Percentiles rank a stretch among this genome's conserved stretches.
These are phyloP conservation scores for Cubamyces lactineus DNA, from an alignment of 768 basidiomycete species.

Conservation along the genomic window DNA sequence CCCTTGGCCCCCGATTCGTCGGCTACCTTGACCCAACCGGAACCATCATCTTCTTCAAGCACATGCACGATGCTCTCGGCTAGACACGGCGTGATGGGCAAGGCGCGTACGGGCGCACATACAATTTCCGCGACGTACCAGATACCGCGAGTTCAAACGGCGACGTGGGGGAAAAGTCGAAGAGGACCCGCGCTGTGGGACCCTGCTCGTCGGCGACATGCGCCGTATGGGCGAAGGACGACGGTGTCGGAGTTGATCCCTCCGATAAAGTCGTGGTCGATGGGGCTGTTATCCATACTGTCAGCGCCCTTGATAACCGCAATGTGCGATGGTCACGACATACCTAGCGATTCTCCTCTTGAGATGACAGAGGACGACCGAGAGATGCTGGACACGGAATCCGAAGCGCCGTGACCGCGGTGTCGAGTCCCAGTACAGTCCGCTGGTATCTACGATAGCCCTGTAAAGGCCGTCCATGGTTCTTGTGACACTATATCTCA, in stretches of 20 bases:
- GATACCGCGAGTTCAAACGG: conserved; percentile 74
- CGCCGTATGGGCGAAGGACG: conserved; percentile 55
- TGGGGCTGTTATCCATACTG: not conserved
- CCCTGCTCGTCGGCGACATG: conserved; percentile 47
- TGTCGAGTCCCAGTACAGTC: conserved; percentile 51
- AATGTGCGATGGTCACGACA: not conserved
- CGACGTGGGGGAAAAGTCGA: conserved; percentile 74
- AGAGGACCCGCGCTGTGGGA: conserved; percentile 64
- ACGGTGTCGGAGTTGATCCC: conserved; percentile 47
- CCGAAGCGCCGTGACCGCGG: conserved; percentile 25
- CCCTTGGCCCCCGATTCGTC: conserved; percentile 63
- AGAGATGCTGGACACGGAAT: conserved; percentile 25
- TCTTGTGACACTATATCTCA: conserved; percentile 29
- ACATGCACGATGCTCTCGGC: conserved; percentile 69
- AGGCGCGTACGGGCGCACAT: not conserved
- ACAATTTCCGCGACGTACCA: conserved; percentile 44
- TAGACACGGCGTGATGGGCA: conserved; percentile 32
- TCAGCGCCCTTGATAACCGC: not conserved
- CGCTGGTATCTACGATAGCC: conserved; percentile 62
- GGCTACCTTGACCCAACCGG: conserved; percentile 82
- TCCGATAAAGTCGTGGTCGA: not conserved
- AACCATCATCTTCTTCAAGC: conserved; percentile 81
- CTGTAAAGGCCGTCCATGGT: not conserved
- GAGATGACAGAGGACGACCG: conserved; percentile 41
- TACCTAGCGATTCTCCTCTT: conserved; percentile 34